Evolutionary conservation across 73 alveolate species (phyloP), one percentile per base, ranked within the genome.

Genomic region (Paraurostyla sp.): DNA sequence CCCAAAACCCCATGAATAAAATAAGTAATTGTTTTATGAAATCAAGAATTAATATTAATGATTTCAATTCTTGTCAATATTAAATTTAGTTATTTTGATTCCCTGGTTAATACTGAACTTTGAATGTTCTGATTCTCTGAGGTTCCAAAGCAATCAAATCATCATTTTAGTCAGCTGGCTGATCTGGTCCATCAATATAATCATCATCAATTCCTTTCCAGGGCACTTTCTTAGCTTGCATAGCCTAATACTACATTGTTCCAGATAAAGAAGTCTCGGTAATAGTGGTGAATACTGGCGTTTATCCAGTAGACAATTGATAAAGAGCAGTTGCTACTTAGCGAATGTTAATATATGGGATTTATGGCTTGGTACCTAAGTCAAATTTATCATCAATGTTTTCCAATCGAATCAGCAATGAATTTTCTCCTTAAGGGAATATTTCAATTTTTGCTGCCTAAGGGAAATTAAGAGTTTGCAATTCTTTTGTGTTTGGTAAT

Each of bases 361-460:
- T 62, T 54, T 71, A 3, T 23, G 56, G 15, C 6, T 58, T 35
- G 57, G 30, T 38, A 20, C 36, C 23, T 2, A 46, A 29, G 38
- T 87, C 93, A 58, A 87, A 87, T 18, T 87, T 73, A 57, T 87
- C 93, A n/a, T 76, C 87, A 29, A 87, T 52, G 63, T 87, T 87
- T 30, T 87, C 86, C 0, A 87, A 4, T 75, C 93, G 75, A 13
- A 87, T 16, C 58, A 76, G 7, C 13, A 87, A 2, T 0, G 36
- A 4, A 56, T 56, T 65, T 36, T 54, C 2, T 1, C 81, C 75
- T 49, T 20, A 27, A 23, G 88, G 80, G 80, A 69, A 45, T 30
- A 58, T 11, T 32, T 33, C 80, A 22, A 42, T 20, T 45, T 83
- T 68, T 9, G 50, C 59, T 0, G 71, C 18, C 2, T 38, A 16